Conservation (phyloP, 495 filamentous ascomycete genomes). For the Aspergillus biplanus region DNA sequence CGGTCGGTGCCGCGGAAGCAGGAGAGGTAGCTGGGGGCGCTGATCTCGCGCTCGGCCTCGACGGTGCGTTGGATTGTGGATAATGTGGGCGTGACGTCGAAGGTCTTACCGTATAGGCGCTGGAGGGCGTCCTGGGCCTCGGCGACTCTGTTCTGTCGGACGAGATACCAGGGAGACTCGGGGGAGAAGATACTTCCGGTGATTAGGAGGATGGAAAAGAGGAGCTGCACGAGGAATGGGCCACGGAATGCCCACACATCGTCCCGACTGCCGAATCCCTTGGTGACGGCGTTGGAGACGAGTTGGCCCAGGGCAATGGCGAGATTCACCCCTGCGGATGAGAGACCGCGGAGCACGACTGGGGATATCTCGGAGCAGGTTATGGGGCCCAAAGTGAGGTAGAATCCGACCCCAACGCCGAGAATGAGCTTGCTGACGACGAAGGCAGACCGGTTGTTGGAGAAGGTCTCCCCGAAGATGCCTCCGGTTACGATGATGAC, state of each 20-base stretch:
- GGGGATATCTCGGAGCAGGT: conserved; percentile 42
- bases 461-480: conserved; percentile 36
- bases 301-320: conserved; percentile 42
- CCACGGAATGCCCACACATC: conserved; percentile 40
- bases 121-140: conserved; percentile 38
- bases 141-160: conserved; percentile 40
- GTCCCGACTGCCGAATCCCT: conserved; percentile 33
- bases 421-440: conserved; percentile 38
- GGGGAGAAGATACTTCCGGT: conserved; percentile 44
- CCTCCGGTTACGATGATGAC: conserved; percentile 31
- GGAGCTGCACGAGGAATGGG: conserved; percentile 37
- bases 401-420: conserved; percentile 38
- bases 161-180: conserved; percentile 54
- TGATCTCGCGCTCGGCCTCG: not conserved
- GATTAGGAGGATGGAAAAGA: conserved; percentile 33
- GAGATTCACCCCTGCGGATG: conserved; percentile 41
- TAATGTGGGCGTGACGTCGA: conserved; percentile 12
- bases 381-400: conserved; percentile 37
- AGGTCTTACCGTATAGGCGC: conserved; percentile 31
- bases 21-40: not conserved
- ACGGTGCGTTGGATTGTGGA: conserved; percentile 1
- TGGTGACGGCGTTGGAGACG: conserved; percentile 39
- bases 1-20: conserved; percentile 45
- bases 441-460: conserved; percentile 29
- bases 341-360: conserved; percentile 41